Evolutionary conservation across 1,284 basidiomycete genomes (phyloP).

Genomic region (Heterobasidion irregulare): DNA sequence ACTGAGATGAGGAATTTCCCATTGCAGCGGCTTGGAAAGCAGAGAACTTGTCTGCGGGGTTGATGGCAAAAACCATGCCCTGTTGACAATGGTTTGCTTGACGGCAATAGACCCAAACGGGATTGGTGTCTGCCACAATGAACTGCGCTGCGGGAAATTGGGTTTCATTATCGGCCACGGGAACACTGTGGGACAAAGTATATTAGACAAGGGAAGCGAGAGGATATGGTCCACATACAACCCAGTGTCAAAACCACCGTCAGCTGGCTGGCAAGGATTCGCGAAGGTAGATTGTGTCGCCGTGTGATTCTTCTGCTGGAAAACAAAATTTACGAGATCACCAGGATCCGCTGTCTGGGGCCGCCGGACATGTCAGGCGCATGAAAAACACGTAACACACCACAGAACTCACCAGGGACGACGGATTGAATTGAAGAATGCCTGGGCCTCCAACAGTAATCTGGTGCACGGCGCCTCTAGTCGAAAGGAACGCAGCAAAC

Average conservation of each 20-base stretch:
- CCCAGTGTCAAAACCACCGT: conserved; percentile 46
- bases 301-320: conserved; percentile 58
- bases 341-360: conserved; percentile 36
- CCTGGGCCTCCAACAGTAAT: conserved; percentile 45
- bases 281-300: conserved; percentile 50
- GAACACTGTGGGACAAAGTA: conserved; percentile 26
- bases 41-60: conserved; percentile 42
- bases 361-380: neutral
- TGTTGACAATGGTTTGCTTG: conserved; percentile 37
- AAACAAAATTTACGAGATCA: conserved; percentile 43
- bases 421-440: conserved; percentile 32
- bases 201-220: neutral
- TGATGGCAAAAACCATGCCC: conserved; percentile 62
- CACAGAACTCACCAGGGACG: conserved; percentile 33
- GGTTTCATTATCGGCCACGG: conserved; percentile 37
- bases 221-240: conserved; percentile 32
- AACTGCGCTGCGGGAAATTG: conserved; percentile 38
- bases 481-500: conserved; percentile 16
- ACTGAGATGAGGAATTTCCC: conserved; percentile 19
- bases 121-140: conserved; percentile 34
- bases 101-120: conserved; percentile 52
- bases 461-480: conserved; percentile 28
- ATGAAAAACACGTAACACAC: no score
- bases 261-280: conserved; percentile 34
- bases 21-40: conserved; percentile 45